phyloP scores from a whole-genome alignment of 2,329 filamentous ascomycete species.

The Fusarium citri region DNA sequence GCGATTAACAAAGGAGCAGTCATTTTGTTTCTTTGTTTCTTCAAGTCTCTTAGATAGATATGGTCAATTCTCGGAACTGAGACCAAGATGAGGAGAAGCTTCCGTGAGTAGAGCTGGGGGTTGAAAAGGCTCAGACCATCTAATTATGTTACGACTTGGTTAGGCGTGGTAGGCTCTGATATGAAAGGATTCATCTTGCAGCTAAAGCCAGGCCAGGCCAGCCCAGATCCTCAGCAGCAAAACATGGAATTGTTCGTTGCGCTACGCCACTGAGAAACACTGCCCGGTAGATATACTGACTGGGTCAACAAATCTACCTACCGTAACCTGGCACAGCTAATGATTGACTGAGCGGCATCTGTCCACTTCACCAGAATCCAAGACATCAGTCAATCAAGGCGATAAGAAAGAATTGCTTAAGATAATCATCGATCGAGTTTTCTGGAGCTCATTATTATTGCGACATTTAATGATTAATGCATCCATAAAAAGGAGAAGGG shows the following conservation, averaged over 20 bases:
- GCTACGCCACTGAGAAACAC: constrained; percentile 1
- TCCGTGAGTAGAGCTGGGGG: background rate
- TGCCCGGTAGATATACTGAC: constrained; percentile 7
- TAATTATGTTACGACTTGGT: background rate
- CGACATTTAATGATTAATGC: constrained; percentile 1
- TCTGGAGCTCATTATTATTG: background rate
- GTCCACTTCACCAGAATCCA: background rate
- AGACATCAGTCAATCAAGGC: background rate
- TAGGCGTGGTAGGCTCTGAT: background rate
- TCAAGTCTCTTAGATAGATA: background rate
- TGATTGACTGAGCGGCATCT: background rate
- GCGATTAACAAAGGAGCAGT: constrained; percentile 22
- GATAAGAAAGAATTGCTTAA: background rate
- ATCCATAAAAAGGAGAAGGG: constrained; percentile 21
- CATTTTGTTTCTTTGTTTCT: constrained; percentile 27
- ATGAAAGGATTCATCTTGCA: background rate
- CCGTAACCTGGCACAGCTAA: background rate
- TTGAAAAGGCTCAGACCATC: background rate
- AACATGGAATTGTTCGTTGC: constrained; percentile 5
- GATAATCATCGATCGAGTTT: constrained; percentile 5
- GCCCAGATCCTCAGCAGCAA: background rate
- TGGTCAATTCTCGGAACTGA: background rate
- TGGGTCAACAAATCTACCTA: background rate
- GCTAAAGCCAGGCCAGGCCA: background rate
- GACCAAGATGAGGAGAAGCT: background rate